A percentile compares a stretch with the other conserved stretches of the same genome.
These are phyloP conservation scores for Aspergillus brasiliensis DNA, from an alignment of 2,329 filamentous ascomycete genomes.

Conservation along the genomic window DNA sequence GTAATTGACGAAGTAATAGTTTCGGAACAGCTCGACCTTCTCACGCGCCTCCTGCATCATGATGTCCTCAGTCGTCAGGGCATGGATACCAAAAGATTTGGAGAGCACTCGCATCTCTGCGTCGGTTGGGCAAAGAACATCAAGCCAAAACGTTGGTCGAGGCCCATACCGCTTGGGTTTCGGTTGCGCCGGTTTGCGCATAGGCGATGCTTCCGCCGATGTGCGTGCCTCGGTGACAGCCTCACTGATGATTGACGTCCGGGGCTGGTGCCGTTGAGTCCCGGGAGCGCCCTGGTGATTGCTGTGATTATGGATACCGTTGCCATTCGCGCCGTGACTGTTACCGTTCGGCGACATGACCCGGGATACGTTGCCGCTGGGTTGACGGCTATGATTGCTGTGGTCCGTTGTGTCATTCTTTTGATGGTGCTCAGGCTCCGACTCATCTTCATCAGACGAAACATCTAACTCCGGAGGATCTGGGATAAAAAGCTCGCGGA, in stretches of 20 bases:
- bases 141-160: constrained; percentile 94
- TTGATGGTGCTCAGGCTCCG: constrained; percentile 31
- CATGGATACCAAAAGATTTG: constrained; percentile 93
- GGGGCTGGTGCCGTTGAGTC: constrained; percentile 27
- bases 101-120: constrained; percentile 92
- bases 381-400: constrained; percentile 25
- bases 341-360: constrained; percentile 3
- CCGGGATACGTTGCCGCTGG: background rate
- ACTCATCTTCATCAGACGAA: constrained; percentile 68
- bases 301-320: constrained; percentile 21
- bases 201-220: constrained; percentile 25
- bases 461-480: constrained; percentile 77
- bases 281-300: background rate
- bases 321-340: constrained; percentile 1
- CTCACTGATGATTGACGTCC: constrained; percentile 41
- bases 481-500: constrained; percentile 86
- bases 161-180: constrained; percentile 66
- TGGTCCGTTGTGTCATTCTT: constrained; percentile 20
- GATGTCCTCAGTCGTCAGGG: constrained; percentile 92
- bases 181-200: constrained; percentile 21
- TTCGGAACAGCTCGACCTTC: constrained; percentile 94
- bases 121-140: constrained; percentile 87
- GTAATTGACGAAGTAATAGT: constrained; percentile 99
- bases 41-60: constrained; percentile 96
- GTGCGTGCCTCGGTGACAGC: constrained; percentile 32